These are phyloP conservation scores for Paracoccidioides brasiliensis DNA, from an alignment of 2,329 filamentous ascomycete genomes.

Conservation along the genomic window DNA sequence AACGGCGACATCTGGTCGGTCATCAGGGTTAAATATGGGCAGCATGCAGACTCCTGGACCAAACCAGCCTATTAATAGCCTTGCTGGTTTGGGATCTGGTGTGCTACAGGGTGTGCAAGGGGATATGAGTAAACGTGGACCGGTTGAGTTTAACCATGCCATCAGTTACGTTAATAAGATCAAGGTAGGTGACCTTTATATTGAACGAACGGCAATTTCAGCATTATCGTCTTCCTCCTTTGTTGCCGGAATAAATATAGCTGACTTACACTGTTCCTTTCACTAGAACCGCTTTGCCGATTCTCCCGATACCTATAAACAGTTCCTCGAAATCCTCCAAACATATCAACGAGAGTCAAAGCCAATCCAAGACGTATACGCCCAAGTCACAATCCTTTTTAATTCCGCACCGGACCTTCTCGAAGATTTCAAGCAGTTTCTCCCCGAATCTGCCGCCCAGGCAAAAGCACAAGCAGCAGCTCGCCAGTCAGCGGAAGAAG, in stretches of 20 bases:
- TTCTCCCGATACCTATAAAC: constrained; percentile 97
- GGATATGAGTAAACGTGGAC: constrained; percentile 68
- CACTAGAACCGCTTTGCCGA: constrained; percentile 84
- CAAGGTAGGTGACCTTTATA: constrained; percentile 52
- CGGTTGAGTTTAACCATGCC: constrained; percentile 97
- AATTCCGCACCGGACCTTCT: constrained; percentile 85
- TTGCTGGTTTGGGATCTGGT: constrained; percentile 49
- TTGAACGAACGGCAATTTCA: neutral
- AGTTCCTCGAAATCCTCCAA: constrained; percentile 94
- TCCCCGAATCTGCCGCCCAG: constrained; percentile 74
- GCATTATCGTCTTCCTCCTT: too few species aligned
- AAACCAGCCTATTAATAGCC: constrained; percentile 41
- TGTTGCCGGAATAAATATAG: neutral
- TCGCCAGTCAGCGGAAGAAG: constrained; percentile 54
- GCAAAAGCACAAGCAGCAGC: constrained; percentile 46
- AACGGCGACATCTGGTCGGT: constrained; percentile 35
- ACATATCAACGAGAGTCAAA: constrained; percentile 98
- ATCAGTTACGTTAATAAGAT: constrained; percentile 99
- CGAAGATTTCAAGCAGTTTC: constrained; percentile 97
- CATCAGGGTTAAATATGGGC: constrained; percentile 37
- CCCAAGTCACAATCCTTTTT: constrained; percentile 89
- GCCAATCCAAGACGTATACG: constrained; percentile 95
- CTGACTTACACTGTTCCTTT: neutral
- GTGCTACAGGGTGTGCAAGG: constrained; percentile 42
- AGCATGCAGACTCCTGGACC: constrained; percentile 33